phyloP scores from a whole-genome alignment of 2,329 filamentous ascomycete species.

The Trichoderma sp. region DNA sequence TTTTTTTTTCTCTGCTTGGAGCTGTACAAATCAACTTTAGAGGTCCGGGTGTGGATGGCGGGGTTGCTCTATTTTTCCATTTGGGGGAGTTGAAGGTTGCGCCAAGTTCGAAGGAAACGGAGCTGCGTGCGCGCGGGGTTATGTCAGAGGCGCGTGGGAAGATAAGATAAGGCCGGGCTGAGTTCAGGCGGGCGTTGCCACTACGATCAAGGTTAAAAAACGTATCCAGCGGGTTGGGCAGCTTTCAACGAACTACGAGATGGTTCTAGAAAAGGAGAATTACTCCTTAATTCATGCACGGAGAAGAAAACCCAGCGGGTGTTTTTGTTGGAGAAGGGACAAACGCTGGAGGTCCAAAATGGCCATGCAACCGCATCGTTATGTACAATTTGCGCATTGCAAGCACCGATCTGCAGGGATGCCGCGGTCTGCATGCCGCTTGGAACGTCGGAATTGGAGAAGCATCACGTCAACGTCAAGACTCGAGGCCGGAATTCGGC shows the following conservation, averaged over 20 bases:
- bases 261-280: background rate
- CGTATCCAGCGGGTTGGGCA: background rate
- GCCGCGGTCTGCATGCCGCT: conserved; percentile 9
- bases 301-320: background rate
- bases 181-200: conserved; percentile 11
- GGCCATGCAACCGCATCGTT: background rate
- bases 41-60: conserved; percentile 15
- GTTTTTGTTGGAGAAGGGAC: too few relatives aligned
- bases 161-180: conserved; percentile 19
- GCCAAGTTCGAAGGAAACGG: background rate
- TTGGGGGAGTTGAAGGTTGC: conserved; percentile 5
- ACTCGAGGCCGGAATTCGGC: background rate
- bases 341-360: too few relatives aligned
- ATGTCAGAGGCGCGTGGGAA: conserved; percentile 17
- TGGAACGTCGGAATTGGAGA: conserved; percentile 5
- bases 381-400: background rate
- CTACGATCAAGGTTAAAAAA: conserved; percentile 4
- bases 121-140: conserved; percentile 15
- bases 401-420: conserved; percentile 8
- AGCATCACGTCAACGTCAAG: conserved; percentile 17
- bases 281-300: background rate
- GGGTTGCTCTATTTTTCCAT: conserved; percentile 22
- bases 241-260: background rate
- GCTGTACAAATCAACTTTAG: background rate
- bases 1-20: background rate